Base-by-base conservation (phyloP, 2,329 filamentous ascomycete species). In the Phialophora chinensis region DNA sequence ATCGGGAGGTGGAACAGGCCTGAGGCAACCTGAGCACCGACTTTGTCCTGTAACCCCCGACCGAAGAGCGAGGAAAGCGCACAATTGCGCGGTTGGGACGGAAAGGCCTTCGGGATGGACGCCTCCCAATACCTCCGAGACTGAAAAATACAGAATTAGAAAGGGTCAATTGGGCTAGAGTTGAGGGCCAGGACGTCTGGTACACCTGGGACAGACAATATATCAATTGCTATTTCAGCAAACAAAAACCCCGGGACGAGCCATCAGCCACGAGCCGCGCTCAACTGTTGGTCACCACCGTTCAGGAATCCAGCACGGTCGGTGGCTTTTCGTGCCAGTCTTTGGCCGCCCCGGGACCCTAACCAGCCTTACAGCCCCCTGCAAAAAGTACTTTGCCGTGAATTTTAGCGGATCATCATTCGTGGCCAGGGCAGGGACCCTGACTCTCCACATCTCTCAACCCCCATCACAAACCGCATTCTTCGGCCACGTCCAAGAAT, bases 191-290 rank as follows among this genome's bases (percentile, higher is more conserved):
- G 35, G 17, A 27, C 20, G 23, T 42, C 49, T 57, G 23, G 55
- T 42, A 49, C 11, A 42, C 53, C 47, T 50, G 38, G 31, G 56
- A 50, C 57, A n/a, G 50, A 65, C 56, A 23, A 59, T 33, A 44
- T n/a, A 61, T 33, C 20, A 44, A 52, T 59, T 53, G 42, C 56
- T 54, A 59, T 44, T 38, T 59, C 66, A 67, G 56, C 23, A 42
- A 44, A 50, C 57, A 29, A 58, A 61, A 17, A 33, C 44, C n/a
- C 63, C 68, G 68, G 68, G 52, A 67, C 65, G 66, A 66, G 66
- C 66, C 66, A 57, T 31, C 55, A 64, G 68, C 68, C 68, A 54
- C 65, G 60, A 64, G 52, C 68, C 68, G 62, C 56, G 47, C 33
- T 42, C 29, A 35, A 49, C 25, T 20, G 44, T 53, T 52, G 50